Evolutionary conservation across 441 rosid genomes (phyloP), one percentile per base, ranked within the genome.

Genomic region (Jatropha podagrica): DNA sequence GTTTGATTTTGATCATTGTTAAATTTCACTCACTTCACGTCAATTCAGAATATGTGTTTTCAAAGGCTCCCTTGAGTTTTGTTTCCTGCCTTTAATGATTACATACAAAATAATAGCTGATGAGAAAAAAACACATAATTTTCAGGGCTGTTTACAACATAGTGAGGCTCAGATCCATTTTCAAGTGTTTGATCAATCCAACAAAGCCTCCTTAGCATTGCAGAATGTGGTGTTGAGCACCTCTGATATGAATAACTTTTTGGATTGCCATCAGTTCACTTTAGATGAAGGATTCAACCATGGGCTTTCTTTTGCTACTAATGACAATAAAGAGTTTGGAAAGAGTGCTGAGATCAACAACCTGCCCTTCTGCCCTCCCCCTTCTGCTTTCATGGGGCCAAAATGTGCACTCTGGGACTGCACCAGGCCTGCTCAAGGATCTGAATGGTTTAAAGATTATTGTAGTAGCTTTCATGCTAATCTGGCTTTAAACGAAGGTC

Each of bases 361-460:
- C 68, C 85, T 85, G 69, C 85, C 86, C 46, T 68, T 85, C 78
- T 77, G 81, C 68, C 92, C 88, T 60, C 92, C 92, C 46, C 93
- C 96, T 7, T 84, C 96, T 79, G 97, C 97, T 46, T 94, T 92
- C 83, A 77, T 94, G 84, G 95, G 97, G 52, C 98, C 97, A 44
- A 92, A 92, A 81, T 94, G 98, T 85, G 91, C 97, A 2, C 94
- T 94, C 72, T 94, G 96, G 98, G 98, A 94, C 79, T 94, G 98
- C 69, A 92, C 95, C 55, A 84, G 98, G 85, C 98, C 98, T 70
- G 92, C 93, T 76, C 91, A 85, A 80, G 96, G 84, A 38, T 78
- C 84, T 40, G 94, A 86, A 65, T 88, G 95, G 97, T 88, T 73
- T 75, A 84, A 83, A 83, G 95, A 92, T 73, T 94, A 94, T 83